A percentile compares a stretch with the other conserved stretches of the same genome.
These are phyloP conservation scores for Mycena sanguinolenta DNA, from an alignment of 768 basidiomycete genomes.

Conservation along the genomic window DNA sequence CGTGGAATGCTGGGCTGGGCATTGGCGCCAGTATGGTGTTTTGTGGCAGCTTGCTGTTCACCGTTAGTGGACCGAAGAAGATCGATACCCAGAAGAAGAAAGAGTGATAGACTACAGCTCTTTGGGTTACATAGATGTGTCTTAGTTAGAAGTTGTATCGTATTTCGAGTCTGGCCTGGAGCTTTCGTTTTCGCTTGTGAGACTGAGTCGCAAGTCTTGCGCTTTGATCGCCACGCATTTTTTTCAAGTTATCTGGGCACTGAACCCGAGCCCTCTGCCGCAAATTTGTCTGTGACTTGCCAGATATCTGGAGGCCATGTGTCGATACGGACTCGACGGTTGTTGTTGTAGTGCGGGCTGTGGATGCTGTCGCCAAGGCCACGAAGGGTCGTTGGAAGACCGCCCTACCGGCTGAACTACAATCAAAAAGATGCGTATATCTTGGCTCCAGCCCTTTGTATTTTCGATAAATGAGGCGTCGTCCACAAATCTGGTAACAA, in stretches of 20 bases:
- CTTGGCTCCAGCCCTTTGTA: background rate
- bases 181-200: no score
- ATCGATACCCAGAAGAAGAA: conserved; percentile 25
- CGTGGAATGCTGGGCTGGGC: conserved; percentile 75
- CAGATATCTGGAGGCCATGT: conserved; percentile 92
- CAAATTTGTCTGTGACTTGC: background rate
- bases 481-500: conserved; percentile 81
- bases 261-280: conserved; percentile 73
- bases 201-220: conserved; percentile 64
- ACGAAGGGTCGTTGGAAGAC: conserved; percentile 56
- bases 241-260: conserved; percentile 89
- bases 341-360: conserved; percentile 77
- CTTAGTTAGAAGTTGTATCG: background rate
- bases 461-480: conserved; percentile 42
- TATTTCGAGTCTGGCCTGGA: no score
- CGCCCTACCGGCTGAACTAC: conserved; percentile 80
- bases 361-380: conserved; percentile 73
- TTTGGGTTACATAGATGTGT: background rate
- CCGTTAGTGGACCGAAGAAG: conserved; percentile 43
- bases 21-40: conserved; percentile 83
- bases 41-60: conserved; percentile 73
- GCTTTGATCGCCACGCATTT: conserved; percentile 90
- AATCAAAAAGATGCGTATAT: conserved; percentile 77
- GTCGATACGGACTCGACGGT: conserved; percentile 84
- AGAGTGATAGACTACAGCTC: conserved; percentile 1